phyloP scores from a whole-genome alignment of 2,329 filamentous ascomycete genomes.

The Fusarium tjaetaba region DNA sequence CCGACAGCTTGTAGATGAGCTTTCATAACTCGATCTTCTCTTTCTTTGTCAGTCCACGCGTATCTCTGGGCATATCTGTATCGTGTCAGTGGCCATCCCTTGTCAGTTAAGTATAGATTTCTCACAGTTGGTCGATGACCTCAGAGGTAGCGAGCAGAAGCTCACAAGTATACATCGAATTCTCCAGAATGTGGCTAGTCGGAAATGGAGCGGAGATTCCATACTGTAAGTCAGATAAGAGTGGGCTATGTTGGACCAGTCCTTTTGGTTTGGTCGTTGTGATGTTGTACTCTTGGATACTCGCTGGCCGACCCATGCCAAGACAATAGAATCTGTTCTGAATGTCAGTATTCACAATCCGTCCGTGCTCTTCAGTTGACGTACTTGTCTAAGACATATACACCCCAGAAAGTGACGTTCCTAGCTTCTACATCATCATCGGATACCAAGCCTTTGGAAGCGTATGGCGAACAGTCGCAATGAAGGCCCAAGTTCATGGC shows the following conservation, averaged over 20 bases:
- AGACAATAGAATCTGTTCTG: neutral
- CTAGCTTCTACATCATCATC: conserved; percentile 1
- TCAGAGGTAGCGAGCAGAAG: neutral
- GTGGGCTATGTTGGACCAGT: neutral
- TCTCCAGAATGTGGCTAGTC: neutral
- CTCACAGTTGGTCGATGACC: conserved; percentile 13
- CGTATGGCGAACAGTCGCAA: neutral
- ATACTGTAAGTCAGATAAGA: neutral
- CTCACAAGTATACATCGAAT: neutral
- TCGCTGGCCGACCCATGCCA: neutral
- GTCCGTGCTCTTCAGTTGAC: neutral
- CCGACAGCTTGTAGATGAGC: neutral
- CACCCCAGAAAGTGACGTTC: conserved; percentile 8
- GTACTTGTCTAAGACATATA: conserved; percentile 5
- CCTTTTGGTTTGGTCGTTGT: neutral
- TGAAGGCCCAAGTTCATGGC: conserved; percentile 10
- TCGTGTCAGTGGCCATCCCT: accelerated
- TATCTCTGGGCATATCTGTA: conserved; percentile 2
- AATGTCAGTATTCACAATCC: neutral
- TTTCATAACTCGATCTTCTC: conserved; percentile 8
- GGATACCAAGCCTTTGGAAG: neutral
- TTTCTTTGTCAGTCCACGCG: conserved; percentile 2
- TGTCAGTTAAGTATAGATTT: accelerated
- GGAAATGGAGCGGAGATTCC: neutral
- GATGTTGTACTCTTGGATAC: conserved; percentile 13